Conservation (phyloP, 805 yeast species). For the Cyberlindnera samutprakarnensis region DNA sequence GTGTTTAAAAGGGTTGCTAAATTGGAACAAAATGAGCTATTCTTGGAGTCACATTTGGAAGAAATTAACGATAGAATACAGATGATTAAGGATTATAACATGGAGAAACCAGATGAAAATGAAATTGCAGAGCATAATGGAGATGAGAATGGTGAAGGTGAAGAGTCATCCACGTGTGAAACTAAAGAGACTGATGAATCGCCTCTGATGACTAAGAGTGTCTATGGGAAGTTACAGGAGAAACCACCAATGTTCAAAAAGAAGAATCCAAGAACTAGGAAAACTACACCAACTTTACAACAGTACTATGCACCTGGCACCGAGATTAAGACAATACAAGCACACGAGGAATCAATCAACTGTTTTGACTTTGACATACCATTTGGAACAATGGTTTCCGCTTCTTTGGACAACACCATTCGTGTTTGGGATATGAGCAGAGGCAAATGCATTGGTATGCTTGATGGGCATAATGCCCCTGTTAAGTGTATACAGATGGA, state of each 20-base stretch:
- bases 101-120: slow-evolving; percentile 23
- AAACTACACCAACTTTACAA: slow-evolving; percentile 55
- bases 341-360: slow-evolving; percentile 47
- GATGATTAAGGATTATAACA: slow-evolving; percentile 33
- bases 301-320: slow-evolving; percentile 57
- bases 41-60: slow-evolving; percentile 39
- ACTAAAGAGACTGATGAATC: slow-evolving; percentile 9
- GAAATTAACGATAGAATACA: slow-evolving; percentile 37
- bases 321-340: slow-evolving; percentile 39
- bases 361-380: slow-evolving; percentile 66
- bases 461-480: slow-evolving; percentile 55
- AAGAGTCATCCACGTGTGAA: slow-evolving; percentile 9
- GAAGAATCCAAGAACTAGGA: slow-evolving; percentile 30
- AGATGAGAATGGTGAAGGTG: neutral
- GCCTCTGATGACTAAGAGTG: slow-evolving; percentile 34
- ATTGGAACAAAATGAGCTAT: slow-evolving; percentile 55
- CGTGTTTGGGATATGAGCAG: slow-evolving; percentile 77
- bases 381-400: slow-evolving; percentile 69
- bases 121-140: slow-evolving; percentile 5
- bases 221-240: slow-evolving; percentile 35
- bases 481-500: slow-evolving; percentile 56
- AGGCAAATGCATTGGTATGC: slow-evolving; percentile 39
- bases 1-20: slow-evolving; percentile 53
- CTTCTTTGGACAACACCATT: slow-evolving; percentile 70
- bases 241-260: slow-evolving; percentile 26